Percentiles rank a stretch among this genome's conserved stretches.
phyloP scores from a whole-genome alignment of 495 filamentous ascomycete species.

The Rostrohypoxylon terebratum region DNA sequence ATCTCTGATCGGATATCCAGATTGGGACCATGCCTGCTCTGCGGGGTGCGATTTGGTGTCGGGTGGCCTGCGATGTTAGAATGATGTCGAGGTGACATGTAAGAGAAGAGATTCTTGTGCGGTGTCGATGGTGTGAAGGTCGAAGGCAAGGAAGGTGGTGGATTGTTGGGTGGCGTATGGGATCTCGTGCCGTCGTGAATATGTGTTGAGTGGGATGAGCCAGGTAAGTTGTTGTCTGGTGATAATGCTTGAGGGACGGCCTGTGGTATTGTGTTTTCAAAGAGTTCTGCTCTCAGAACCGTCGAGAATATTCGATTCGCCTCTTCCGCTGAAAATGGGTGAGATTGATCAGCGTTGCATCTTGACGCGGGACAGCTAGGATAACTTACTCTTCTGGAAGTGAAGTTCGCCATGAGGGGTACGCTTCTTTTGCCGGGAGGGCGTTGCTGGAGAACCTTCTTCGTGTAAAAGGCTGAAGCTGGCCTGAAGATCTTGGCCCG shows the following conservation, averaged over 20 bases:
- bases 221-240: constrained; percentile 68
- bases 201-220: constrained; percentile 66
- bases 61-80: constrained; percentile 74
- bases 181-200: constrained; percentile 77
- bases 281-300: constrained; percentile 89
- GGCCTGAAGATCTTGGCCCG: constrained; percentile 91
- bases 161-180: constrained; percentile 81
- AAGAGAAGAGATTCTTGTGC: constrained; percentile 96
- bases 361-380: not conserved
- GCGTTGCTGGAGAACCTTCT: constrained; percentile 90
- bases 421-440: constrained; percentile 84
- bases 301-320: constrained; percentile 91
- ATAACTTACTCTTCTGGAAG: constrained; percentile 85
- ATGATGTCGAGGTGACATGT: constrained; percentile 81
- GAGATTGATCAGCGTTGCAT: constrained; percentile 54
- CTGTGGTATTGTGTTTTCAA: constrained; percentile 89
- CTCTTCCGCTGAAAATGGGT: constrained; percentile 77
- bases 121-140: constrained; percentile 90
- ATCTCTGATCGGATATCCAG: constrained; percentile 89
- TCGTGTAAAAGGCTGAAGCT: constrained; percentile 92
- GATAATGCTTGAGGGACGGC: constrained; percentile 73
- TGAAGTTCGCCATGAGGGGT: constrained; percentile 90
- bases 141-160: constrained; percentile 69
- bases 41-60: constrained; percentile 89
- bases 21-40: constrained; percentile 85